phyloP scores from a whole-genome alignment of 2,329 filamentous ascomycete species.

The Ophiostoma montium region DNA sequence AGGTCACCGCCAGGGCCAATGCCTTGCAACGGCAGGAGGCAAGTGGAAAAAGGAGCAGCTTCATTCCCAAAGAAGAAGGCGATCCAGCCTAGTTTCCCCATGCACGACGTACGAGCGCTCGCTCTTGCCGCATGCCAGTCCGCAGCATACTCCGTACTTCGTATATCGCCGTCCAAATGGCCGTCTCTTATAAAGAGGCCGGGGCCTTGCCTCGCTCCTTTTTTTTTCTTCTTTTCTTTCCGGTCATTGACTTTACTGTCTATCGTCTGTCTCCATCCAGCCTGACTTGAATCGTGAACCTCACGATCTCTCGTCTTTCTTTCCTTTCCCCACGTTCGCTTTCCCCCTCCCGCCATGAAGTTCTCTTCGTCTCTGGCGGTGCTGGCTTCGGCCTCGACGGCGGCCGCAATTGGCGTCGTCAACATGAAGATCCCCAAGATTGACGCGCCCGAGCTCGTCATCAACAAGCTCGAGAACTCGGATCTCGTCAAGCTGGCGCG shows the following conservation, averaged over 20 bases:
- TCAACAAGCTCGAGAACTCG: neutral
- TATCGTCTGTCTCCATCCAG: neutral
- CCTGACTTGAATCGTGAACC: too few relatives aligned
- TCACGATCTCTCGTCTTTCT: neutral
- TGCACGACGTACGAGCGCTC: neutral
- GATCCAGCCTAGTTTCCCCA: neutral
- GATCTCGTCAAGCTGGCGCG: neutral
- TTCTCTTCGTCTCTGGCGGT: neutral
- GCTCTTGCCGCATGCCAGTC: neutral
- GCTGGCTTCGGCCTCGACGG: slow-evolving; percentile 2
- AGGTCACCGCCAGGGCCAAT: too few relatives aligned
- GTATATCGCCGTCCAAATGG: too few relatives aligned
- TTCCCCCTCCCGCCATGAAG: neutral
- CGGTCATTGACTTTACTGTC: neutral
- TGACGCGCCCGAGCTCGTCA: neutral
- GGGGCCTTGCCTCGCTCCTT: too few relatives aligned
- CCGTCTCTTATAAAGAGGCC: neutral
- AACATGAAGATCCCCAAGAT: slow-evolving; percentile 6
- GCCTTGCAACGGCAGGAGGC: too few relatives aligned
- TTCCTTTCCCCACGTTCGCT: neutral
- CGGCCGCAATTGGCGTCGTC: slow-evolving; percentile 1
- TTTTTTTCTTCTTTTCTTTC: neutral
- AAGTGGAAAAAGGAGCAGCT: too few relatives aligned
- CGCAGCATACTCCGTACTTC: too few relatives aligned
- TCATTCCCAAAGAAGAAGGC: too few relatives aligned